Evolutionary conservation across 2,329 filamentous ascomycete genomes (phyloP).

Genomic region (Trichoderma endophyticum): DNA sequence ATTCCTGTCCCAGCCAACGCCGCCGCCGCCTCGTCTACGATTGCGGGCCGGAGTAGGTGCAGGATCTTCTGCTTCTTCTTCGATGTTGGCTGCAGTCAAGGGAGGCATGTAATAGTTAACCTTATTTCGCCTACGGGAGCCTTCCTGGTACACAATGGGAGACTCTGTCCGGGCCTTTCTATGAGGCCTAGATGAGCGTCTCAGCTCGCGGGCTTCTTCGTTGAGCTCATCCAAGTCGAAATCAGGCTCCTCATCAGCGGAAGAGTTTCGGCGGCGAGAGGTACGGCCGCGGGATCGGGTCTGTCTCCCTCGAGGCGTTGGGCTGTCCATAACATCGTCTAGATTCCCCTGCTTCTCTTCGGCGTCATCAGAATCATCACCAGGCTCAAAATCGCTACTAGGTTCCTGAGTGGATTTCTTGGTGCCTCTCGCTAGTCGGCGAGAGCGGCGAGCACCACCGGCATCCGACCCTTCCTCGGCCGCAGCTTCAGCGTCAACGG

Average conservation of each 20-base stretch:
- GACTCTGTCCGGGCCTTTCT: conserved; percentile 50
- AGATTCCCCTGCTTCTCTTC: conserved; percentile 43
- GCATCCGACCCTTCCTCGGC: conserved; percentile 29
- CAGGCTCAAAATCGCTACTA: conserved; percentile 61
- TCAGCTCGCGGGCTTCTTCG: conserved; percentile 62
- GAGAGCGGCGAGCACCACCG: conserved; percentile 34
- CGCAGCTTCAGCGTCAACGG: conserved; percentile 26
- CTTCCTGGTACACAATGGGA: conserved; percentile 58
- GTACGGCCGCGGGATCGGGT: conserved; percentile 40
- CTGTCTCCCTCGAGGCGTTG: conserved; percentile 48
- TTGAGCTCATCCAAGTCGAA: conserved; percentile 63
- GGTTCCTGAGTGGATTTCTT: conserved; percentile 50
- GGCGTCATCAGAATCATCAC: conserved; percentile 55
- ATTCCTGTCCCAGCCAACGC: conserved; percentile 67
- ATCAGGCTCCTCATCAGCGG: conserved; percentile 55
- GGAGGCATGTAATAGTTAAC: conserved; percentile 87
- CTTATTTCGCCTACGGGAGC: conserved; percentile 48
- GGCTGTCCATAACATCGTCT: conserved; percentile 47
- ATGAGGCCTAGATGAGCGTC: conserved; percentile 51
- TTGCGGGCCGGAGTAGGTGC: conserved; percentile 67
- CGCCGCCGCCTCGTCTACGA: conserved; percentile 60
- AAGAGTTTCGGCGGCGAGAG: conserved; percentile 49
- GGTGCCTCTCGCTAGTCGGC: conserved; percentile 46
- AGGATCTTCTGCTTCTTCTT: conserved; percentile 67
- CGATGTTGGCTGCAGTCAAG: conserved; percentile 58